A percentile compares a stretch with the other conserved stretches of the same genome.
Evolutionary conservation across 2,329 filamentous ascomycete species (phyloP).

Genomic region (Hypoxylon sp.): DNA sequence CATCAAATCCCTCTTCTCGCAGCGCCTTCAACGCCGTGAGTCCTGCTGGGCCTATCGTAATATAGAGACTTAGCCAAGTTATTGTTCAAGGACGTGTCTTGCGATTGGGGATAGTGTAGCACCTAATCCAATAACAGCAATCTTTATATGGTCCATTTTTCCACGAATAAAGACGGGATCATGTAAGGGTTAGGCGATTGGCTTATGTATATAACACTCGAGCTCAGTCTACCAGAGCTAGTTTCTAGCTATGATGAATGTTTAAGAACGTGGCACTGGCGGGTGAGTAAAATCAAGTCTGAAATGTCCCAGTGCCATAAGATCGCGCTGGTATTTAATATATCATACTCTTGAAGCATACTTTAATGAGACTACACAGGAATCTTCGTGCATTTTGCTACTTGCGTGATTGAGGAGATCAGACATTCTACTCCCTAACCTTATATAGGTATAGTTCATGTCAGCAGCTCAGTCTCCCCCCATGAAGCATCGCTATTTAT

Average conservation of each 20-base stretch:
- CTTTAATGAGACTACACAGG: not conserved
- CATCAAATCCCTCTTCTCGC: constrained; percentile 62
- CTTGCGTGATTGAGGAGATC: not conserved
- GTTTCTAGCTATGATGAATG: not conserved
- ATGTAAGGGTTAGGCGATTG: not conserved
- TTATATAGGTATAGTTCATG: not conserved
- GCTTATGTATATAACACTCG: not conserved
- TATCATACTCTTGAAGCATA: not conserved
- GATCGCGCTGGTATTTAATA: not conserved
- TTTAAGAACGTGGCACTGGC: not conserved
- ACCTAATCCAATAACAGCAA: constrained; percentile 54
- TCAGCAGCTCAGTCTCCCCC: constrained; percentile 1
- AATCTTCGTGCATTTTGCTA: not conserved
- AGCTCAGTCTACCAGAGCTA: not conserved
- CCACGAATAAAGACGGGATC: not conserved
- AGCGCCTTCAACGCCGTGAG: constrained; percentile 61
- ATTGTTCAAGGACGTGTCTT: not conserved
- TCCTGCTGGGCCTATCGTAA: constrained; percentile 55
- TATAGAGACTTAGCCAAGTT: constrained; percentile 10
- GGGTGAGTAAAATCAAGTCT: not conserved
- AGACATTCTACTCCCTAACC: not conserved
- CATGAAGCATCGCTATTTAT: constrained; percentile 9
- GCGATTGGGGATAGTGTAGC: constrained; percentile 4
- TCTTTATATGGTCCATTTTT: constrained; percentile 33
- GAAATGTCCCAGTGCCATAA: not conserved